Percentiles rank a stretch among this genome's conserved stretches.
Conservation (phyloP, 352 stramenopile species). For the Globisporangium echinulatum region DNA sequence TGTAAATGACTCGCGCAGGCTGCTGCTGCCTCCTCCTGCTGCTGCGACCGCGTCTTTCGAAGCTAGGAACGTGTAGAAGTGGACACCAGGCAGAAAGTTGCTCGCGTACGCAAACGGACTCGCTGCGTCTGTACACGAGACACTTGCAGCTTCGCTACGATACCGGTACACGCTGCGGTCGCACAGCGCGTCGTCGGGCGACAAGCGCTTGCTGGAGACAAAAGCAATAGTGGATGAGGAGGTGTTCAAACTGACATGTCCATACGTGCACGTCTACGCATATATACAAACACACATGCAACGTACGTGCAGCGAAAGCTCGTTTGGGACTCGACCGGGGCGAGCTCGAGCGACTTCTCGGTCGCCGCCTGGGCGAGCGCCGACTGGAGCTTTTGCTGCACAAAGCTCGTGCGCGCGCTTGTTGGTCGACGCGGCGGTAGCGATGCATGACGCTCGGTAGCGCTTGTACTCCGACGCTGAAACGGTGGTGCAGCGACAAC, state of each 20-base stretch:
- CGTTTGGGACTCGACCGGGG: constrained; percentile 9
- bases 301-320: constrained; percentile 14
- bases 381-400: constrained; percentile 59
- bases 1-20: neutral
- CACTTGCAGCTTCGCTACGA: constrained; percentile 38
- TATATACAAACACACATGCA: no score
- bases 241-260: no score
- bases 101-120: constrained; percentile 46
- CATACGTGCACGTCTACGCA: no score
- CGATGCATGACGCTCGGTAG: neutral
- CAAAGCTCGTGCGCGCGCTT: constrained; percentile 27
- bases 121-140: constrained; percentile 52
- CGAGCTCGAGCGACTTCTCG: constrained; percentile 34
- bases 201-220: constrained; percentile 4
- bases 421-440: constrained; percentile 8
- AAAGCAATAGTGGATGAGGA: neutral
- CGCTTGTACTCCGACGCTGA: constrained; percentile 4
- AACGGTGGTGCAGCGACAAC: neutral
- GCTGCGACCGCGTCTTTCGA: constrained; percentile 23
- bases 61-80: constrained; percentile 78
- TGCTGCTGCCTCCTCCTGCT: neutral
- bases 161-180: constrained; percentile 44
- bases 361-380: constrained; percentile 54
- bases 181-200: constrained; percentile 4
- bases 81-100: constrained; percentile 70